phyloP scores from a whole-genome alignment of 345 rosid species.

The Carallia pectinifolia region DNA sequence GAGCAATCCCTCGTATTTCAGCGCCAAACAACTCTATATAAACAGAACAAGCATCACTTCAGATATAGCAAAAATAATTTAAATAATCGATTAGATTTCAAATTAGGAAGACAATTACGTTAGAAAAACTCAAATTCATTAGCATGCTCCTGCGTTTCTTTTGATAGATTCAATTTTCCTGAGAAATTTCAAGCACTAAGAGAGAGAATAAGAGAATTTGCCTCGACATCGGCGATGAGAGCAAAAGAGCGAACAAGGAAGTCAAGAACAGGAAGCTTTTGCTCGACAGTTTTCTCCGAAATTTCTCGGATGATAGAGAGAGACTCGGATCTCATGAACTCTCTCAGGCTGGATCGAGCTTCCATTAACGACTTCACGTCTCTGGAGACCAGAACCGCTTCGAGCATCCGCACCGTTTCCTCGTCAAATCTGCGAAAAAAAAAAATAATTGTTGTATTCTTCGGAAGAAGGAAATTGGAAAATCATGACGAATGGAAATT shows the following conservation, averaged over 20 bases:
- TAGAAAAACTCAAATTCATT: too few species aligned
- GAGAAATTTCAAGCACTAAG: too few species aligned
- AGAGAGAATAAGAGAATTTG: conserved; percentile 10
- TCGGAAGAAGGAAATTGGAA: not conserved
- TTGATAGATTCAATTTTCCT: too few species aligned
- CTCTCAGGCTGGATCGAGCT: conserved; percentile 39
- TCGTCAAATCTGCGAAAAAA: conserved; percentile 51
- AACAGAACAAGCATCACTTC: too few species aligned
- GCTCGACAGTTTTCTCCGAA: conserved; percentile 37
- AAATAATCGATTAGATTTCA: too few species aligned
- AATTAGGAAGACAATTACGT: too few species aligned
- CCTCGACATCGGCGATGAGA: conserved; percentile 72
- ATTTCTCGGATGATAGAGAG: conserved; percentile 37
- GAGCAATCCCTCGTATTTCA: conserved; percentile 69
- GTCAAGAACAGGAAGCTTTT: conserved; percentile 61
- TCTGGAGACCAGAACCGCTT: conserved; percentile 46
- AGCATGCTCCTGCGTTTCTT: too few species aligned
- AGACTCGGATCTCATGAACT: conserved; percentile 56
- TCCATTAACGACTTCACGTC: conserved; percentile 47
- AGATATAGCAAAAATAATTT: too few species aligned
- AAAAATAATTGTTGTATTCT: conserved; percentile 2
- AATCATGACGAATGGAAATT: not conserved
- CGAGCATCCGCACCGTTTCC: conserved; percentile 58
- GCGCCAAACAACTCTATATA: conserved; percentile 63
- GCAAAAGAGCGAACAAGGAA: conserved; percentile 77